Evolutionary conservation across 2,329 filamentous ascomycete genomes (phyloP), one percentile per base, ranked within the genome.

Genomic region (Fusarium sp.): DNA sequence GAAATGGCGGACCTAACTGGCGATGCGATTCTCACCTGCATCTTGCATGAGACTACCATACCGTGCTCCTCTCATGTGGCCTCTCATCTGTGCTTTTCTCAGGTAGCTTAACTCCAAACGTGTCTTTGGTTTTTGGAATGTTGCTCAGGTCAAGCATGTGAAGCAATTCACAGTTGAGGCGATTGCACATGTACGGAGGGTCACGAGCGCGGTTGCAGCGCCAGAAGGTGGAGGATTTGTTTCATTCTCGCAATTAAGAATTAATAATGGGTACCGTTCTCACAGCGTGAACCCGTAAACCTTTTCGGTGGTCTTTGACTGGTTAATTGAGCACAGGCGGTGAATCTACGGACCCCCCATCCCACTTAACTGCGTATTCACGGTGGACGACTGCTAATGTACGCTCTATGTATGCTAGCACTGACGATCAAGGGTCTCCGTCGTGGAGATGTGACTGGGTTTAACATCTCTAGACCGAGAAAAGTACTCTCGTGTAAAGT

Each of bases 361-460:
- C 53, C 65, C 65, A 62, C 65, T 53, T 48, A 23, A 23, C 50
- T 44, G n/a, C 47, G 30, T 60, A 47, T 44, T 67, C 49, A 65
- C 51, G 59, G 38, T 50, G 53, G 43, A 53, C 24, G 38, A 21
- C 26, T 50, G 17, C 38, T 45, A 40, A 28, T 36, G 57, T 32
- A 45, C 9, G 39, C 36, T 62, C 21, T 19, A 44, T 51, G 56
- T 19, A 44, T 51, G 56, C 44, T 47, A 32, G 39, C 50, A 40
- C 39, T 65, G 60, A 40, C 28, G 65, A 68, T 69, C 61, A 56
- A 68, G 65, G 65, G 65, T 68, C 61, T 62, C 17, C 34, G 21
- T 44, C 55, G 49, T 65, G 50, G 60, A 56, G 62, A 43, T 57
- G 17, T 15, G 26, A 42, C 57, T 9, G 32, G 26, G 54, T 45